Base-by-base conservation (phyloP, 176 grass and related monocot genomes). In the Zoysia pacifica region DNA sequence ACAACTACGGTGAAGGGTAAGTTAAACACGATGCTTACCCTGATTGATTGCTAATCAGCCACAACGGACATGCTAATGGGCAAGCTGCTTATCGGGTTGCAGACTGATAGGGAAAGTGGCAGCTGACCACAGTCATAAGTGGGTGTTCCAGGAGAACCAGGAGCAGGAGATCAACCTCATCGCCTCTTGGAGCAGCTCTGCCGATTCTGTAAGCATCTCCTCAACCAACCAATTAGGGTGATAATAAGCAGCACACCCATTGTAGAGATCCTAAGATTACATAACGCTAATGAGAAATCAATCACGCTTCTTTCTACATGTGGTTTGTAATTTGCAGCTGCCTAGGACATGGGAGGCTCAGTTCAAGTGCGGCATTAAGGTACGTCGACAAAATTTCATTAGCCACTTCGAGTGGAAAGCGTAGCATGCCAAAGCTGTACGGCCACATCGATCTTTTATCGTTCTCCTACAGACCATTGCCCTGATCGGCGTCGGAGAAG, bases 101-200 rank as follows among this genome's bases (percentile, higher is more conserved):
- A 99, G 96, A 18, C 59, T 91, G 84, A 93, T 99, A 86, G 96
- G 96, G 78, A 99, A 99, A 77, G 92, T 99, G 62, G 96, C 96
- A 80, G 92, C 92, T 46, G 96, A 99, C 93, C 90, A 99, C 84
- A 87, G 96, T 79, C 92, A 99, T 86, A 99, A 95, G 79, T 99
- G 96, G 96, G 90, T 99, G 71, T 91, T 94, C 75, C 89, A 91
- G 85, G 96, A 99, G 54, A 79, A 88, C 58, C 90, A 73, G 18
- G 88, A 93, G 80, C 70, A 93, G 36, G 88, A 91, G 68, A 81
- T 75, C 48, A 93, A 63, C 84, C 86, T 95, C 42, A 87, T 99
- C 48, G 84, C 92, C 59, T 65, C 92, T 39, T 99, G 92, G 96
- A 90, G 41, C 90, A 94, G 93, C 82, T 81, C 92, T 70, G 83